These are phyloP conservation scores for Remersonia thermophila DNA, from an alignment of 2,329 filamentous ascomycete genomes.

Conservation along the genomic window DNA sequence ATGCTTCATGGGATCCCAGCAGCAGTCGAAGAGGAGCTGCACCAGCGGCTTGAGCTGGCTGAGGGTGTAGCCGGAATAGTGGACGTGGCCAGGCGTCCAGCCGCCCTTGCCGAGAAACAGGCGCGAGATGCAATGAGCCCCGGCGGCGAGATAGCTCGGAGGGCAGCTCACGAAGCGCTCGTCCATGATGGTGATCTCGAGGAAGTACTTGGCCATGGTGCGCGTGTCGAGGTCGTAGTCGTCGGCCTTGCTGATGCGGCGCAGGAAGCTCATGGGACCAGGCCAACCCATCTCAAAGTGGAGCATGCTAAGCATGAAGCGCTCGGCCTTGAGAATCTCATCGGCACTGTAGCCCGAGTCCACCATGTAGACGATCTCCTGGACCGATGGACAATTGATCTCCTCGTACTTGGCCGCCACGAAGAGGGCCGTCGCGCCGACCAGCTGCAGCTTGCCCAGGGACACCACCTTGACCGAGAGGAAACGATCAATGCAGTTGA, in stretches of 20 bases:
- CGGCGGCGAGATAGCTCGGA: slow-evolving; percentile 82
- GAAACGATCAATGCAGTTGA: slow-evolving; percentile 97
- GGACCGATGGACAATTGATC: slow-evolving; percentile 90
- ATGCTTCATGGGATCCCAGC: slow-evolving; percentile 66
- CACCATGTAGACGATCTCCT: slow-evolving; percentile 97
- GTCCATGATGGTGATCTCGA: slow-evolving; percentile 95
- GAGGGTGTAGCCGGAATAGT: slow-evolving; percentile 91
- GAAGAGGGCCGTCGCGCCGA: slow-evolving; percentile 90
- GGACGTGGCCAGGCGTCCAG: slow-evolving; percentile 75
- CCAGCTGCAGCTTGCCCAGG: slow-evolving; percentile 85
- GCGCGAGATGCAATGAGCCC: slow-evolving; percentile 82
- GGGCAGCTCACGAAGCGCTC: slow-evolving; percentile 88
- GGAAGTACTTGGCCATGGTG: slow-evolving; percentile 93
- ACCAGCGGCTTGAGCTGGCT: slow-evolving; percentile 69
- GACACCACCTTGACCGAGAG: slow-evolving; percentile 91
- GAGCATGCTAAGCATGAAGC: slow-evolving; percentile 96
- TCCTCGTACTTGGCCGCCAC: slow-evolving; percentile 97
- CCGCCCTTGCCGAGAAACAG: slow-evolving; percentile 81
- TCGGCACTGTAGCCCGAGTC: slow-evolving; percentile 80
- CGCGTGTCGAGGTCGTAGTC: slow-evolving; percentile 94
- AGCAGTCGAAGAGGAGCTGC: slow-evolving; percentile 74
- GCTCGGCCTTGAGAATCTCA: slow-evolving; percentile 92
- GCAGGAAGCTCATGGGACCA: slow-evolving; percentile 97
- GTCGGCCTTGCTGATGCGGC: slow-evolving; percentile 95
- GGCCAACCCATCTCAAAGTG: slow-evolving; percentile 94